These are phyloP conservation scores for Teunomyces panamensis DNA, from an alignment of 805 yeast genomes.

Conservation along the genomic window DNA sequence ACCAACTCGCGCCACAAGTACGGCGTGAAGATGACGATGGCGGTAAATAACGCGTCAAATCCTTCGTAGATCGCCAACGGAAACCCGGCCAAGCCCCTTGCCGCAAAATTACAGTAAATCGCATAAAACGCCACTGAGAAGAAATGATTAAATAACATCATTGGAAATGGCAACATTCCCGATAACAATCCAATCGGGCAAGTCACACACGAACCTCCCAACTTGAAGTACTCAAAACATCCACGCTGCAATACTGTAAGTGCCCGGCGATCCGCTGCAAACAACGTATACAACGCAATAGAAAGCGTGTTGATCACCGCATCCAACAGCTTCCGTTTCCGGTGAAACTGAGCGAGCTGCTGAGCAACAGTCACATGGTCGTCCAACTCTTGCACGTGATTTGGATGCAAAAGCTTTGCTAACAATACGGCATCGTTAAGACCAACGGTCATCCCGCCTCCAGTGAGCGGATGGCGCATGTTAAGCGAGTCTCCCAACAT, in stretches of 20 bases:
- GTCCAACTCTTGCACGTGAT: conserved; percentile 49
- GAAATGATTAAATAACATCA: conserved; percentile 76
- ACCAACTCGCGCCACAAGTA: conserved; percentile 55
- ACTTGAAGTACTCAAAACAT: conserved; percentile 80
- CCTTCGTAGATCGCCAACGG: conserved; percentile 73
- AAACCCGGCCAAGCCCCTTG: conserved; percentile 62
- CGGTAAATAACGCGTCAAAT: conserved; percentile 65
- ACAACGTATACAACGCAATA: conserved; percentile 82
- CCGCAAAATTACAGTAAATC: conserved; percentile 62
- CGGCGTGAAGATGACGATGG: conserved; percentile 77
- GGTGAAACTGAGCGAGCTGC: conserved; percentile 66
- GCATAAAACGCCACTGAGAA: conserved; percentile 87
- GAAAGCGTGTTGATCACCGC: conserved; percentile 87
- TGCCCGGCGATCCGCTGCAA: conserved; percentile 77
- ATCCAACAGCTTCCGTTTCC: conserved; percentile 72
- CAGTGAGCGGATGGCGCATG: conserved; percentile 97
- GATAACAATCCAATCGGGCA: conserved; percentile 83
- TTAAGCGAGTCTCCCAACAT: conserved; percentile 91
- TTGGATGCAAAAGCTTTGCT: conserved; percentile 58
- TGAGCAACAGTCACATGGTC: conserved; percentile 57
- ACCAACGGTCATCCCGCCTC: conserved; percentile 99
- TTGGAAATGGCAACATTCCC: conserved; percentile 78
- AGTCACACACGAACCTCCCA: conserved; percentile 76
- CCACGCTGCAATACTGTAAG: conserved; percentile 76
- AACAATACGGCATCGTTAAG: conserved; percentile 76